phyloP scores from a whole-genome alignment of 129 eudicot genomes.

The Ambrosia artemisiifolia region DNA sequence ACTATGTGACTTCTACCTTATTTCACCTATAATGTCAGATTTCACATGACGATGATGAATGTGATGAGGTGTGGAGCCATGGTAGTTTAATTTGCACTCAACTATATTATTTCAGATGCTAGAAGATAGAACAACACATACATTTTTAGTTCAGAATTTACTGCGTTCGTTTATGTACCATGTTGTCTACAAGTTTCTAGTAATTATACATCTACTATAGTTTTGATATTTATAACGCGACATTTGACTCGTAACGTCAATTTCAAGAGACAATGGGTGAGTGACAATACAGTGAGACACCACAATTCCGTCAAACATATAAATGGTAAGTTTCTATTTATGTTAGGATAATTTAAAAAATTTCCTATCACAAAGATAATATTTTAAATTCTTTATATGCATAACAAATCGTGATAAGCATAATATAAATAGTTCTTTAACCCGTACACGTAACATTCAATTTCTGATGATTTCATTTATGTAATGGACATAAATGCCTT shows the following conservation, averaged over 20 bases:
- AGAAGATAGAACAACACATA: neutral
- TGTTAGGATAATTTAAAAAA: neutral
- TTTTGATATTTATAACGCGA: too few relatives aligned
- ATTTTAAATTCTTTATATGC: neutral
- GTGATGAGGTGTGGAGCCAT: neutral
- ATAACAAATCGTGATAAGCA: too few relatives aligned
- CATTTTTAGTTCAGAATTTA: neutral
- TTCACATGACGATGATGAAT: slow-evolving; percentile 4
- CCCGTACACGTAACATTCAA: too few relatives aligned
- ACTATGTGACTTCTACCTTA: neutral
- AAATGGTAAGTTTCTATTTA: neutral
- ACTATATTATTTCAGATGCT: neutral
- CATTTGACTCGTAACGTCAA: too few relatives aligned
- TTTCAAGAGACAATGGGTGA: neutral
- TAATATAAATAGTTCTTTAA: too few relatives aligned
- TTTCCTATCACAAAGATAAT: neutral
- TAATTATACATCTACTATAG: neutral
- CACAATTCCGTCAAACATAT: neutral
- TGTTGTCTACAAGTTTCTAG: neutral
- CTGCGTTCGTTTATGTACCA: neutral
- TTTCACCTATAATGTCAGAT: slow-evolving; percentile 6
- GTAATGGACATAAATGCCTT: too few relatives aligned
- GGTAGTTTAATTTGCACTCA: slow-evolving; percentile 1
- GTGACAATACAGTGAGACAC: neutral
- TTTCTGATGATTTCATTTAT: too few relatives aligned